phyloP scores from a whole-genome alignment of 148 eudicot genomes.

The Polygonum aviculare region DNA sequence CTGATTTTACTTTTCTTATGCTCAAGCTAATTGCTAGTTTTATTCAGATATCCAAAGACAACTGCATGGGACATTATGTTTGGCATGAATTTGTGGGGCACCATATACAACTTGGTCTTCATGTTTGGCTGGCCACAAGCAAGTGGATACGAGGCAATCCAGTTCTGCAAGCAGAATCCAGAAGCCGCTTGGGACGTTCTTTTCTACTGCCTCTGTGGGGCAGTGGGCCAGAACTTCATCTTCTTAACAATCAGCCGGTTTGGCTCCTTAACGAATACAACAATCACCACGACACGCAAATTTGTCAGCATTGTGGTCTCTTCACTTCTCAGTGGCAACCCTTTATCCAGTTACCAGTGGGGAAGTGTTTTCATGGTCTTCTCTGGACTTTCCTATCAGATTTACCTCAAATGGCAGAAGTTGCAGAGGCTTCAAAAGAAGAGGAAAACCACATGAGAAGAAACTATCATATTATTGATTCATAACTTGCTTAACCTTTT shows the following conservation, averaged over 20 bases:
- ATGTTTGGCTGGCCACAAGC: slow-evolving; percentile 97
- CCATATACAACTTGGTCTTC: slow-evolving; percentile 70
- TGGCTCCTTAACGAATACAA: slow-evolving; percentile 93
- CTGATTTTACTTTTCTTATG: not conserved
- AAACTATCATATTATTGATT: not conserved
- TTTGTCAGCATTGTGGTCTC: slow-evolving; percentile 86
- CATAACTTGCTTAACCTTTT: not conserved
- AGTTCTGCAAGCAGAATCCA: slow-evolving; percentile 80
- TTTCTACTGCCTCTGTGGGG: slow-evolving; percentile 85
- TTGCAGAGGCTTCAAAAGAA: slow-evolving; percentile 66
- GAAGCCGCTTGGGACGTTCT: slow-evolving; percentile 97
- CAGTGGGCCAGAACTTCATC: slow-evolving; percentile 93
- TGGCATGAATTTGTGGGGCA: slow-evolving; percentile 98
- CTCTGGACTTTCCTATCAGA: slow-evolving; percentile 87
- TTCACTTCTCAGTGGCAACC: slow-evolving; percentile 79
- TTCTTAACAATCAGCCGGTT: slow-evolving; percentile 89
- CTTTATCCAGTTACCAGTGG: slow-evolving; percentile 78
- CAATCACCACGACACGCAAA: slow-evolving; percentile 94
- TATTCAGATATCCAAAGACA: slow-evolving; percentile 79
- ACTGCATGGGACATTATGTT: slow-evolving; percentile 96
- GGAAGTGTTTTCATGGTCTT: slow-evolving; percentile 90
- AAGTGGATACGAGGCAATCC: slow-evolving; percentile 77
- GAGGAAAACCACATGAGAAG: slow-evolving; percentile 44
- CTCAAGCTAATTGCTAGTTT: not conserved
- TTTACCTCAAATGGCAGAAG: slow-evolving; percentile 89